Evolutionary conservation across 805 yeast species (phyloP).

Genomic region (Pichia gijzeniarum): DNA sequence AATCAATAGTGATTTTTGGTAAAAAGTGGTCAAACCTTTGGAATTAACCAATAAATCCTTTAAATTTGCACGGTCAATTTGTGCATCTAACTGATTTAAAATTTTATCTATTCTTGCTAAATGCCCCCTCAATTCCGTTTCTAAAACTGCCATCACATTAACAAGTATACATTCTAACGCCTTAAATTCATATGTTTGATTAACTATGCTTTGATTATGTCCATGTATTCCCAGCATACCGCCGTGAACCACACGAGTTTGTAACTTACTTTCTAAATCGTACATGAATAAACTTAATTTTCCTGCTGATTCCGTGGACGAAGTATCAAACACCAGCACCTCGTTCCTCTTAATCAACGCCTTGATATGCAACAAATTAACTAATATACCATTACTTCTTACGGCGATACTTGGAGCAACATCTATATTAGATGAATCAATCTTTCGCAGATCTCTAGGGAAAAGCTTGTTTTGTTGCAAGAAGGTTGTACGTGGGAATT

Average conservation of each 20-base stretch:
- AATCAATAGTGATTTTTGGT: conserved; percentile 69
- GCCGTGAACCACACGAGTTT: conserved; percentile 29
- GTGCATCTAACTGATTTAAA: conserved; percentile 65
- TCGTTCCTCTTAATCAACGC: conserved; percentile 78
- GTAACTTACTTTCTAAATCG: conserved; percentile 72
- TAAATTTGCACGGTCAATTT: conserved; percentile 68
- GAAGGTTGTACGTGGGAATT: conserved; percentile 67
- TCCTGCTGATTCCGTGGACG: conserved; percentile 54
- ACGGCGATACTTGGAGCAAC: conserved; percentile 87
- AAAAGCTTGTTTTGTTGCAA: conserved; percentile 64
- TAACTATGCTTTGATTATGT: conserved; percentile 1
- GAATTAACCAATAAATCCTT: conserved; percentile 69
- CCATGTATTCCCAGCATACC: conserved; percentile 15
- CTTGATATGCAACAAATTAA: conserved; percentile 80
- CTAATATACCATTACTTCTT: conserved; percentile 66
- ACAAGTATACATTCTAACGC: conserved; percentile 80
- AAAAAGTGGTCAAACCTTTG: conserved; percentile 62
- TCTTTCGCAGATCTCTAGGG: conserved; percentile 82
- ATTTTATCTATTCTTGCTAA: conserved; percentile 53
- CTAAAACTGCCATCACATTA: conserved; percentile 73
- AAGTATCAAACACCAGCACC: conserved; percentile 79
- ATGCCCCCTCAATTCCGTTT: conserved; percentile 63
- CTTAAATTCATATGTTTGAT: conserved; percentile 65
- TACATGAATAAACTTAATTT: conserved; percentile 73
- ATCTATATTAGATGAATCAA: conserved; percentile 67